These are phyloP conservation scores for Saitozyma sp. DNA, from an alignment of 768 basidiomycete species.

Conservation along the genomic window DNA sequence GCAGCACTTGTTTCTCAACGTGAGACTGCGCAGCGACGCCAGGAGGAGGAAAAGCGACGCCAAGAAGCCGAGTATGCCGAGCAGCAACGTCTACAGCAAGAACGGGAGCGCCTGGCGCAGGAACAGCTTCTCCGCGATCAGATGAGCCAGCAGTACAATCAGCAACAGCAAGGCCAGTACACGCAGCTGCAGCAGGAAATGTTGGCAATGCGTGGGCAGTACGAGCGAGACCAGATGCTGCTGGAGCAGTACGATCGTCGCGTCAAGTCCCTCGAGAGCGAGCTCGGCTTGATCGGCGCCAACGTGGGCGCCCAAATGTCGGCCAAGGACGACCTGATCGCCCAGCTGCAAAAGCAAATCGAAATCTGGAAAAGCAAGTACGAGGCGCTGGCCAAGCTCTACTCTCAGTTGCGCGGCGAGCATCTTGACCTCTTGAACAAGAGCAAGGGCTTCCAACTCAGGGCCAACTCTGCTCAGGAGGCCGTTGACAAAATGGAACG, in stretches of 20 bases:
- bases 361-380: conserved; percentile 97
- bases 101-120: conserved; percentile 82
- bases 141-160: conserved; percentile 59
- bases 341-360: conserved; percentile 94
- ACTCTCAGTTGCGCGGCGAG: conserved; percentile 95
- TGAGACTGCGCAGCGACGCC: conserved; percentile 77
- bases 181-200: conserved; percentile 86
- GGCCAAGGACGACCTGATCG: conserved; percentile 93
- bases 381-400: conserved; percentile 95
- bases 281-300: conserved; percentile 69
- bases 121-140: conserved; percentile 66
- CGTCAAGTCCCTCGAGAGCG: conserved; percentile 91
- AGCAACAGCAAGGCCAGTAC: conserved; percentile 62
- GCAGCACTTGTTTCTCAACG: conserved; percentile 76
- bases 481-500: conserved; percentile 97
- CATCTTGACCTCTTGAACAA: conserved; percentile 96
- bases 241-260: conserved; percentile 95
- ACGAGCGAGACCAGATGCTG: conserved; percentile 95
- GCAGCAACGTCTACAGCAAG: conserved; percentile 80
- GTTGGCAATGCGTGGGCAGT: conserved; percentile 91
- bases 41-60: conserved; percentile 71
- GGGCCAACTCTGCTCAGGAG: conserved; percentile 97
- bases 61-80: conserved; percentile 87
- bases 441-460: conserved; percentile 95
- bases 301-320: conserved; percentile 81